Evolutionary conservation across 2,329 filamentous ascomycete genomes (phyloP).

Genomic region (Aaosphaeria pasadenensis): DNA sequence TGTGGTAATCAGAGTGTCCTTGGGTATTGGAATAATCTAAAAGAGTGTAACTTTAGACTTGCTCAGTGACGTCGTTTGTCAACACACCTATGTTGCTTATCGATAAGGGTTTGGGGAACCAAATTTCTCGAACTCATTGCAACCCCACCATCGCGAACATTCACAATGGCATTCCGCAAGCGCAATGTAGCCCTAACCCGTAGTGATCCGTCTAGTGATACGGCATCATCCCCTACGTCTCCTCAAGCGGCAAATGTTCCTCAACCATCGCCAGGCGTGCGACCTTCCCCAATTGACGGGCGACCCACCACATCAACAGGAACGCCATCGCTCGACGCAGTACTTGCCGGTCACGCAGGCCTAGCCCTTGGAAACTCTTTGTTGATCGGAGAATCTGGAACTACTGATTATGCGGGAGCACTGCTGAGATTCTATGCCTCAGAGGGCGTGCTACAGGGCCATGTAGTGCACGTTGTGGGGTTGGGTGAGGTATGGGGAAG

Average conservation of each 20-base stretch:
- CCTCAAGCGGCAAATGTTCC: constrained; percentile 11
- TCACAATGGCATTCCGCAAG: constrained; percentile 1
- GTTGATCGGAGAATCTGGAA: constrained; percentile 82
- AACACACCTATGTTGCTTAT: not conserved
- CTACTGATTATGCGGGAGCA: constrained; percentile 87
- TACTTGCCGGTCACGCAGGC: constrained; percentile 83
- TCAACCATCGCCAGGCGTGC: constrained; percentile 50
- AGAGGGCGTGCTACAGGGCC: constrained; percentile 87
- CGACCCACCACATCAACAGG: constrained; percentile 88
- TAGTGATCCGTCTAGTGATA: not conserved
- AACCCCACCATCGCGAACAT: not conserved
- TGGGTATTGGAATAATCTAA: too few relatives aligned
- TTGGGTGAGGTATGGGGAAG: constrained; percentile 76
- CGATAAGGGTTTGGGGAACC: not conserved
- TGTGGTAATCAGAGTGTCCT: too few relatives aligned
- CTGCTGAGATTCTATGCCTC: constrained; percentile 87
- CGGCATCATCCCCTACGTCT: constrained; percentile 6
- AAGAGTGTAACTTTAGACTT: too few relatives aligned
- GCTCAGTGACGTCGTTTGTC: too few relatives aligned
- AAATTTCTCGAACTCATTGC: not conserved
- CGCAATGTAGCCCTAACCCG: not conserved
- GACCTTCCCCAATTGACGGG: constrained; percentile 86
- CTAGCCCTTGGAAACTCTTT: constrained; percentile 77
- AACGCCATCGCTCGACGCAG: constrained; percentile 76
- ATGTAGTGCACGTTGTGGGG: constrained; percentile 82